A percentile compares a stretch with the other conserved stretches of the same genome.
Evolutionary conservation across 139 green algal species (phyloP).

Genomic region (Limnomonas spitsbergensis): DNA sequence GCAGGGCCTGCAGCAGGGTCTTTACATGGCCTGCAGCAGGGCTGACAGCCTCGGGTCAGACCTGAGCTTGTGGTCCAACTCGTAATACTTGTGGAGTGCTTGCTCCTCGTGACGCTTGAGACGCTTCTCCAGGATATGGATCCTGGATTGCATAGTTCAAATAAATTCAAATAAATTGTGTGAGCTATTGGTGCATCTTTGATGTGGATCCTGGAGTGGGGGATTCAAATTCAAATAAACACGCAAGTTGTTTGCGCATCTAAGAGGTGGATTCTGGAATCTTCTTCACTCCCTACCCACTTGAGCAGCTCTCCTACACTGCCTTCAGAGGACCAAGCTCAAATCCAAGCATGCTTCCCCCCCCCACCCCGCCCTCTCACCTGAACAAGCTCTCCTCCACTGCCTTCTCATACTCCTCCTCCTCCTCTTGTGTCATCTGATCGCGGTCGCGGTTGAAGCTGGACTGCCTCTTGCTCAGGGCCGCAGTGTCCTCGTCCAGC

Average conservation of each 20-base stretch:
- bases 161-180: no score
- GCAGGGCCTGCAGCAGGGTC: no score
- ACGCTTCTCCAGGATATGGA: conserved; percentile 77
- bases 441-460: conserved; percentile 79
- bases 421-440: conserved; percentile 67
- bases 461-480: conserved; percentile 65
- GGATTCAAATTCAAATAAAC: no score
- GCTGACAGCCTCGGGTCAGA: conserved; percentile 60
- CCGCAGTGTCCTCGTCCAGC: conserved; percentile 73
- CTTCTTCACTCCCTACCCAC: no score
- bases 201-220: no score
- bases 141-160: conserved; percentile 29
- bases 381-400: conserved; percentile 61
- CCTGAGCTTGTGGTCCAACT: conserved; percentile 73
- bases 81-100: conserved; percentile 80
- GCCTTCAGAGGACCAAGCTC: no score
- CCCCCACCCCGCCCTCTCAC: no score
- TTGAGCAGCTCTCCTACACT: no score
- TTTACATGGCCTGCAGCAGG: conserved; percentile 26
- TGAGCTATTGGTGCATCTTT: no score
- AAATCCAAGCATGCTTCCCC: no score
- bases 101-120: conserved; percentile 82
- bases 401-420: conserved; percentile 77
- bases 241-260: no score
- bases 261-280: no score